Percentiles rank a stretch among this genome's conserved stretches.
Evolutionary conservation across 768 basidiomycete genomes (phyloP).

Genomic region (Dictyophora rubrovolvata): DNA sequence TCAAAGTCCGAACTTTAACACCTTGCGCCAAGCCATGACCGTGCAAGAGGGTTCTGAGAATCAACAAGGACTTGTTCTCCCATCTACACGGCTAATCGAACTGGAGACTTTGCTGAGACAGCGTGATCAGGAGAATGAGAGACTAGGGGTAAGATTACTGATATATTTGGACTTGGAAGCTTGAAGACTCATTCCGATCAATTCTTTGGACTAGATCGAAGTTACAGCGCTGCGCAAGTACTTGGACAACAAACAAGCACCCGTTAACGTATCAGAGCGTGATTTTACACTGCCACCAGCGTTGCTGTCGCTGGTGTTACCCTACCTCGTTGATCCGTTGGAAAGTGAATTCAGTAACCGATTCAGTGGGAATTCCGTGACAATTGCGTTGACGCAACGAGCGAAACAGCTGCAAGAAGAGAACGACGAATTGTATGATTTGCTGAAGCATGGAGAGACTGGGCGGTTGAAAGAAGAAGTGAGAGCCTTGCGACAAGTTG

Average conservation of each 20-base stretch:
- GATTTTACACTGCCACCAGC: conserved; percentile 58
- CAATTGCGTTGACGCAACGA: conserved; percentile 67
- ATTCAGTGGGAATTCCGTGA: conserved; percentile 40
- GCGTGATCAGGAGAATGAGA: conserved; percentile 60
- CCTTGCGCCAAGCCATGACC: neutral
- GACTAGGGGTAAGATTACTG: conserved; percentile 50
- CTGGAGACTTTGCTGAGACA: conserved; percentile 70
- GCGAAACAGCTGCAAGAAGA: conserved; percentile 69
- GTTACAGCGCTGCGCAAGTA: conserved; percentile 57
- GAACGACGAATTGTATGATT: conserved; percentile 76
- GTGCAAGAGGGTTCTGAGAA: neutral
- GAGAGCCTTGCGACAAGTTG: conserved; percentile 53
- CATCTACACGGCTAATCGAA: conserved; percentile 67
- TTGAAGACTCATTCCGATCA: conserved; percentile 14
- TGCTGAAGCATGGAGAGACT: conserved; percentile 65
- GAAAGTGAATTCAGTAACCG: conserved; percentile 17
- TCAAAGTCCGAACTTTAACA: neutral
- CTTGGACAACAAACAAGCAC: conserved; percentile 48
- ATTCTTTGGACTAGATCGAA: conserved; percentile 48
- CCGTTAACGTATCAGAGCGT: conserved; percentile 45
- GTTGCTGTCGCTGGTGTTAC: conserved; percentile 55
- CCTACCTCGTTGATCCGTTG: conserved; percentile 45
- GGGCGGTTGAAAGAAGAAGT: conserved; percentile 79
- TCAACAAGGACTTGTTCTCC: conserved; percentile 27
- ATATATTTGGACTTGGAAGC: conserved; percentile 9